Conservation (phyloP, 2,329 filamentous ascomycete genomes). For the Colletotrichum shisoi region DNA sequence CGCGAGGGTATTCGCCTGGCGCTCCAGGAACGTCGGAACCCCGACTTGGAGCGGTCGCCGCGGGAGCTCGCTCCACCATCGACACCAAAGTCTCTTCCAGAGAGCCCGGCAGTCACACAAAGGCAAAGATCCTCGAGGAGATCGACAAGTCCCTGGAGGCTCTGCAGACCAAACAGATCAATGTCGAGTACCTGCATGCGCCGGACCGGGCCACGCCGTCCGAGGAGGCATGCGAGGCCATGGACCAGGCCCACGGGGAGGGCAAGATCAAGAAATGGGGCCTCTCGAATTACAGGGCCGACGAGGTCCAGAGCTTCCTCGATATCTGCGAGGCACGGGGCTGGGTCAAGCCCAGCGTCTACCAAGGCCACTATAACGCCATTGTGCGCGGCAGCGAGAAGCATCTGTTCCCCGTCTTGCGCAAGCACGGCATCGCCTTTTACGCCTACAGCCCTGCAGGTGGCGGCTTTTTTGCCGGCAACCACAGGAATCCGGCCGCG, state of each 20-base stretch:
- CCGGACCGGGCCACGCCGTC: background rate
- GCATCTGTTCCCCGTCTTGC: background rate
- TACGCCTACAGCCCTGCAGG: background rate
- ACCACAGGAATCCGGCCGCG: no score
- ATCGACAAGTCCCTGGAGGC: background rate
- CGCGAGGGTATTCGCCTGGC: background rate
- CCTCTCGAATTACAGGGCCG: slow-evolving; percentile 2
- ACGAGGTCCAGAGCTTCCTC: slow-evolving; percentile 2
- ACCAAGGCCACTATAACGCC: slow-evolving; percentile 4
- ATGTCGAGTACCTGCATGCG: background rate
- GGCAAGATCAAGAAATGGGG: background rate
- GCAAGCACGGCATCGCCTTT: background rate
- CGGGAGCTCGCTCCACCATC: background rate
- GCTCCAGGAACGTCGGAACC: background rate
- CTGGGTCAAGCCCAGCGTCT: background rate
- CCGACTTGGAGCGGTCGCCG: background rate
- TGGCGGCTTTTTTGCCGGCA: no score
- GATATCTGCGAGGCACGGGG: background rate
- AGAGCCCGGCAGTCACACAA: background rate
- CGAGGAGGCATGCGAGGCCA: background rate
- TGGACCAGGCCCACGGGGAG: background rate
- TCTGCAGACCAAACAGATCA: background rate
- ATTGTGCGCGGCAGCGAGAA: slow-evolving; percentile 6
- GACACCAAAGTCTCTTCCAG: slow-evolving; percentile 2
- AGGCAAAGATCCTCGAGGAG: background rate